These are phyloP conservation scores for Macrotyloma uniflorum DNA, from an alignment of 306 rosid species.

Conservation along the genomic window DNA sequence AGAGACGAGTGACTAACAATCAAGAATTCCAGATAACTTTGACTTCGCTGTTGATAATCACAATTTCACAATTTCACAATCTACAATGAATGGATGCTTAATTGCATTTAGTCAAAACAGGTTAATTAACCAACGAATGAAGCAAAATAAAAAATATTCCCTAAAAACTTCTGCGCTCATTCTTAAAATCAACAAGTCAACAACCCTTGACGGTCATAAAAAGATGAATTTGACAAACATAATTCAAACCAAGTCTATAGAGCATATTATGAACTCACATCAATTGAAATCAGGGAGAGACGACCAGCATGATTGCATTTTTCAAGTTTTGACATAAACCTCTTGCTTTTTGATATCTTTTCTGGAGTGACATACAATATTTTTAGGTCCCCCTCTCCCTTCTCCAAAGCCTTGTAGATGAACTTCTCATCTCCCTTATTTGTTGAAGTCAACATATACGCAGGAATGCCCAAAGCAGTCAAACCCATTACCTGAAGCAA, in stretches of 20 bases:
- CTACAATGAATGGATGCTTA: background rate
- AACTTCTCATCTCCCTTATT: conserved; percentile 81
- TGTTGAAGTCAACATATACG: conserved; percentile 84
- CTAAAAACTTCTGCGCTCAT: conserved; percentile 12
- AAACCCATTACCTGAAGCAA: conserved; percentile 87
- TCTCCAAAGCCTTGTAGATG: conserved; percentile 84
- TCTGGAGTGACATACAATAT: conserved; percentile 90
- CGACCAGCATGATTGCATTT: conserved; percentile 90
- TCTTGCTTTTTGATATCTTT: conserved; percentile 98
- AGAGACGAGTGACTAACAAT: background rate
- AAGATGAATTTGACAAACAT: conserved; percentile 11
- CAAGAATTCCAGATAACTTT: background rate
- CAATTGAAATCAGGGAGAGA: conserved; percentile 82
- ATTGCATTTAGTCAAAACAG: conserved; percentile 17
- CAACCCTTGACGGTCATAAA: conserved; percentile 16
- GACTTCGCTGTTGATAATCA: background rate
- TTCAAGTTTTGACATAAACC: conserved; percentile 98
- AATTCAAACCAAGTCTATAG: conserved; percentile 24
- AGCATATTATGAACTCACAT: conserved; percentile 59
- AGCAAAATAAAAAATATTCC: conserved; percentile 25
- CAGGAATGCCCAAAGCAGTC: conserved; percentile 85
- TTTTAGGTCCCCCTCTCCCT: conserved; percentile 87
- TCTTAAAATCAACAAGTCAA: conserved; percentile 11
- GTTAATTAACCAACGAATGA: conserved; percentile 11
- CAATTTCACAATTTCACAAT: conserved; percentile 7